A percentile compares a stretch with the other conserved stretches of the same genome.
phyloP scores from a whole-genome alignment of 768 basidiomycete genomes.

The Termitomyces sp. region DNA sequence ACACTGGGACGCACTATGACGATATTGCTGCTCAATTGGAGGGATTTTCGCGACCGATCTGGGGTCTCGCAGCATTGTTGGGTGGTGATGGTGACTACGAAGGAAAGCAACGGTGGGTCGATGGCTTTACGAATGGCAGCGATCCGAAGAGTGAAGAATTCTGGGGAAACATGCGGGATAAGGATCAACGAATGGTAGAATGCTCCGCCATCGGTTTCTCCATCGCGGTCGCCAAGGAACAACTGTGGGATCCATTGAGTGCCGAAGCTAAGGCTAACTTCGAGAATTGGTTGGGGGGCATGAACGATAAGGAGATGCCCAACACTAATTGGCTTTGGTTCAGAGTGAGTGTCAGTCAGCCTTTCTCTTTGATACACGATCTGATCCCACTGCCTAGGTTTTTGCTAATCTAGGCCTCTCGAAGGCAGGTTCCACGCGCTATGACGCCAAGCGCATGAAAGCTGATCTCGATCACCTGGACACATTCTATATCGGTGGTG shows the following conservation, averaged over 20 bases:
- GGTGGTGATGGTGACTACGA: conserved; percentile 60
- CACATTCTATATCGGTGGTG: conserved; percentile 73
- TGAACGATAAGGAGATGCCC: conserved; percentile 82
- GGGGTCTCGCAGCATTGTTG: conserved; percentile 67
- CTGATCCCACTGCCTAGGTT: conserved; percentile 36
- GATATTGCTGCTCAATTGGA: conserved; percentile 71
- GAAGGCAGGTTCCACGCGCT: conserved; percentile 55
- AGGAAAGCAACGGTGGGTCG: conserved; percentile 59
- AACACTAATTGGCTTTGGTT: conserved; percentile 88
- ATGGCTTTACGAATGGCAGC: conserved; percentile 67
- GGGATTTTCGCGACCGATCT: conserved; percentile 73
- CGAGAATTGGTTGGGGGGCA: conserved; percentile 66
- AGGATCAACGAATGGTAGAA: conserved; percentile 82
- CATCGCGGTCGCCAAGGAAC: conserved; percentile 60
- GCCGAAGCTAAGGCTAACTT: conserved; percentile 52
- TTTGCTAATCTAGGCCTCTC: conserved; percentile 74
- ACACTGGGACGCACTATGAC: conserved; percentile 72
- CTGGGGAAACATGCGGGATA: conserved; percentile 73
- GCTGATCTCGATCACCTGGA: conserved; percentile 74
- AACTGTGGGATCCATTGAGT: conserved; percentile 60
- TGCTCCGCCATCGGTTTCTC: conserved; percentile 75
- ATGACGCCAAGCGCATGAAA: conserved; percentile 60
- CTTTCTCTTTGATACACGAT: background rate
- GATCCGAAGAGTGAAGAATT: conserved; percentile 64
- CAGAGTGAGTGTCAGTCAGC: conserved; percentile 37